A percentile compares a stretch with the other conserved stretches of the same genome.
phyloP scores from a whole-genome alignment of 2,329 filamentous ascomycete species.

The Taxawa tesnikishii region DNA sequence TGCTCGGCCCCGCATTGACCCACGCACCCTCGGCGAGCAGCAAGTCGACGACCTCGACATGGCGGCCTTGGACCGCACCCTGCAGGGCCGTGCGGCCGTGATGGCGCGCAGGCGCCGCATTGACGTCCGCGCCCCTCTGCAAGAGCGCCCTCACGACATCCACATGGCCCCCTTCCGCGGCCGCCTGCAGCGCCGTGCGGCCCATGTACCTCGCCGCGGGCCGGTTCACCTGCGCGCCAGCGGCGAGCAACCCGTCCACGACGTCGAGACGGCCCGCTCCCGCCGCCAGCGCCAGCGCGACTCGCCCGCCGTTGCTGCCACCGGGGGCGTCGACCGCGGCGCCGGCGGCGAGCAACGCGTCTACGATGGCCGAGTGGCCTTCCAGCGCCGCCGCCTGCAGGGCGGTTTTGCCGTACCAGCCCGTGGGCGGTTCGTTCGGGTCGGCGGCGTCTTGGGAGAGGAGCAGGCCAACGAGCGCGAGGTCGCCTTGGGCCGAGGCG shows the following conservation, averaged over 20 bases:
- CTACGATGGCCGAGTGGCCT: constrained; percentile 10
- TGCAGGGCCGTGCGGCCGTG: no score
- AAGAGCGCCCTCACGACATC: constrained; percentile 11
- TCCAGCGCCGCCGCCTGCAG: constrained; percentile 11
- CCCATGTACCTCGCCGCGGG: constrained; percentile 10
- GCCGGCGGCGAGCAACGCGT: constrained; percentile 9
- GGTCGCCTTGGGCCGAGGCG: constrained; percentile 8
- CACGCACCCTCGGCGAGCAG: no score
- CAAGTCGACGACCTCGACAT: no score
- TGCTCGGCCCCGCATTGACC: constrained; percentile 6
- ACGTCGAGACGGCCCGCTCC: constrained; percentile 9
- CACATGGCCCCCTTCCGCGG: constrained; percentile 10
- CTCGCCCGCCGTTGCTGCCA: constrained; percentile 10
- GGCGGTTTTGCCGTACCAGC: constrained; percentile 14
- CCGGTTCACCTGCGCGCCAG: constrained; percentile 10
- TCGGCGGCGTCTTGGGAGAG: constrained; percentile 6
- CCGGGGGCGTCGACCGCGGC: constrained; percentile 10
- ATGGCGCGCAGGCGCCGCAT: no score
- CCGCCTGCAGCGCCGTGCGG: constrained; percentile 12
- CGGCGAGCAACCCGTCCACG: constrained; percentile 8
- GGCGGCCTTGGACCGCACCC: no score
- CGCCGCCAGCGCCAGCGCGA: constrained; percentile 11
- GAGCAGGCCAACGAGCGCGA: constrained; percentile 4
- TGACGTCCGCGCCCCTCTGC: constrained; percentile 12
- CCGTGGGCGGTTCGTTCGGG: constrained; percentile 10